Base-by-base conservation (phyloP, 345 rosid genomes). In the Corymbia maculata region DNA sequence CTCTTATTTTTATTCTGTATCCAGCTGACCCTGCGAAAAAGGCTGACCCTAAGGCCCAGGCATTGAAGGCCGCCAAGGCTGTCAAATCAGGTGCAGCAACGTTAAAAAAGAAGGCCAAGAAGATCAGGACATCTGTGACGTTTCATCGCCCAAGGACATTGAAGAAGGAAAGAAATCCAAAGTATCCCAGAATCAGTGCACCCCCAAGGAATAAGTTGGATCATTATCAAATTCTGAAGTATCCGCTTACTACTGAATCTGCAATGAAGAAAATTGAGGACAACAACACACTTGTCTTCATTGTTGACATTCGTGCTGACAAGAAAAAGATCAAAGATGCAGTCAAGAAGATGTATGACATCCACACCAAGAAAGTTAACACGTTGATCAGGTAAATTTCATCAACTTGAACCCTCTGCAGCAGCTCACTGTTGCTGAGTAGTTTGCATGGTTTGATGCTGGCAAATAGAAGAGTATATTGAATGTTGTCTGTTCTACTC, bases 251-350 rank as follows among this genome's bases (percentile, higher is more conserved):
- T 28, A 95, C 97, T 6, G 95, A 95, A 91, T 94, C 95, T 22
- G 97, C 97, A 30, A 95, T 95, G 96, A 94, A 95, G 91, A 95
- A 95, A 88, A 95, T 95, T 28, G 96, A 95, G 87, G 96, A 95
- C 85, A 95, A 93, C 89, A 95, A 93, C 90, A 94, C 97, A 22
- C 89, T 95, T 87, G 97, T 94, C 57, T 95, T 95, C 93, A 94
- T 95, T 79, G 97, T 95, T 88, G 95, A 95, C 92, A 89, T 94
- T 14, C 93, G 94, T 68, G 95, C 97, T 51, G 94, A 92, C 92
- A 94, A 95, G 93, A 94, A 93, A 89, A 94, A 93, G 90, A 94
- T 95, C 70, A 94, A 93, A 89, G 93, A 91, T 92, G 97, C 97
- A 3, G 95, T 95, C 79, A 93, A 93, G 94, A 93, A 94, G 92